Conservation (phyloP, 1,139 yeast genomes). For the Pneumocystis murina region DNA sequence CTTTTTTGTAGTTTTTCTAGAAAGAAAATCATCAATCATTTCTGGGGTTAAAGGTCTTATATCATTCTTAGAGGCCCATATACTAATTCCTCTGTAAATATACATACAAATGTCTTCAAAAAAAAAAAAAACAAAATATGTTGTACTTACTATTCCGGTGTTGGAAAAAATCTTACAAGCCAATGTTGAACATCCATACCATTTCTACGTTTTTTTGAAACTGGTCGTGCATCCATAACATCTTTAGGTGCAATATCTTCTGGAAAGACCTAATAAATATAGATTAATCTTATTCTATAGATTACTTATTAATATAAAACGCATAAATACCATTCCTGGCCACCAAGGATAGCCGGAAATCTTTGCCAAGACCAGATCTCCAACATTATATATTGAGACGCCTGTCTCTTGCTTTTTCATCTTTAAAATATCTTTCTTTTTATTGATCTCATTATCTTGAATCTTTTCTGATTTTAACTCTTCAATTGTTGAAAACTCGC, state of each 20-base stretch:
- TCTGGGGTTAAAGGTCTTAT: background rate
- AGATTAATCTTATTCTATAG: background rate
- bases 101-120: background rate
- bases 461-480: background rate
- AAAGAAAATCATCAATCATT: background rate
- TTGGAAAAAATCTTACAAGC: background rate
- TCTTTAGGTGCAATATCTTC: background rate
- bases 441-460: background rate
- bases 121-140: background rate
- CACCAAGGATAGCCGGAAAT: conserved; percentile 11
- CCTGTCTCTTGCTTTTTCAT: background rate
- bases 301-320: background rate
- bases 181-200: background rate
- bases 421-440: background rate
- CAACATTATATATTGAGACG: conserved; percentile 1
- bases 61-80: background rate
- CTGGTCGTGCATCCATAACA: background rate
- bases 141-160: background rate
- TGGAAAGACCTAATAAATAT: background rate
- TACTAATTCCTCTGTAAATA: background rate
- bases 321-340: conserved; percentile 9
- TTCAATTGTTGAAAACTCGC: background rate
- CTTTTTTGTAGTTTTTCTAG: background rate
- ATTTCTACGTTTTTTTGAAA: background rate
- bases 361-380: conserved; percentile 8